phyloP scores from a whole-genome alignment of 2,329 filamentous ascomycete genomes.

The Pseudocercospora fuligena region DNA sequence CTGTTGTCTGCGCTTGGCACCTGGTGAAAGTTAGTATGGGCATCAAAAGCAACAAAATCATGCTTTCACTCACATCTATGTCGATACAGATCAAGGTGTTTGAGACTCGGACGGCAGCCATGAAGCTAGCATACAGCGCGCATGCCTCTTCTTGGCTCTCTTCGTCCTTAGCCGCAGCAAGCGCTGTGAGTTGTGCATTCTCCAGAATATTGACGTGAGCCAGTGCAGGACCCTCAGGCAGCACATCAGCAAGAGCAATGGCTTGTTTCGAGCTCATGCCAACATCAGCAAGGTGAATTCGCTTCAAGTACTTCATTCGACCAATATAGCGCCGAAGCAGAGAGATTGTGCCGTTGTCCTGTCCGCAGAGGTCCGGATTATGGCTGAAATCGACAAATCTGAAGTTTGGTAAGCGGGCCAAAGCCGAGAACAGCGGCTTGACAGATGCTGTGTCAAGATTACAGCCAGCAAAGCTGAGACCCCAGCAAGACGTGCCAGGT shows the following conservation, averaged over 20 bases:
- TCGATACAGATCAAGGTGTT: conserved; percentile 85
- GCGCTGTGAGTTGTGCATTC: conserved; percentile 72
- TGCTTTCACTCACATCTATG: conserved; percentile 65
- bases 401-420: conserved; percentile 72
- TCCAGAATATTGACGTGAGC: conserved; percentile 87
- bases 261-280: conserved; percentile 83
- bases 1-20: conserved; percentile 78
- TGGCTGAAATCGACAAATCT: conserved; percentile 92
- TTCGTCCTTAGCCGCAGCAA: conserved; percentile 78
- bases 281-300: conserved; percentile 85
- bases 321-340: conserved; percentile 83
- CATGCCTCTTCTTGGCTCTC: conserved; percentile 89
- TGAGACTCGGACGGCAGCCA: conserved; percentile 84
- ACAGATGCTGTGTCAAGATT: conserved; percentile 75
- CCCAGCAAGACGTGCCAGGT: conserved; percentile 66
- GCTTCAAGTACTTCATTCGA: conserved; percentile 75
- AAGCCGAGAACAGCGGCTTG: conserved; percentile 73
- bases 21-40: conserved; percentile 28
- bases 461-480: conserved; percentile 84
- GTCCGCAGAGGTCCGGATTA: conserved; percentile 73
- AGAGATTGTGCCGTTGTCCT: conserved; percentile 45
- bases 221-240: conserved; percentile 80
- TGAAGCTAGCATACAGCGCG: conserved; percentile 87
- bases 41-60: neutral
- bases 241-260: conserved; percentile 86